Percentiles rank a stretch among this genome's conserved stretches.
Conservation (phyloP, 495 filamentous ascomycete species). For the Trichodelitschia bisporula region DNA sequence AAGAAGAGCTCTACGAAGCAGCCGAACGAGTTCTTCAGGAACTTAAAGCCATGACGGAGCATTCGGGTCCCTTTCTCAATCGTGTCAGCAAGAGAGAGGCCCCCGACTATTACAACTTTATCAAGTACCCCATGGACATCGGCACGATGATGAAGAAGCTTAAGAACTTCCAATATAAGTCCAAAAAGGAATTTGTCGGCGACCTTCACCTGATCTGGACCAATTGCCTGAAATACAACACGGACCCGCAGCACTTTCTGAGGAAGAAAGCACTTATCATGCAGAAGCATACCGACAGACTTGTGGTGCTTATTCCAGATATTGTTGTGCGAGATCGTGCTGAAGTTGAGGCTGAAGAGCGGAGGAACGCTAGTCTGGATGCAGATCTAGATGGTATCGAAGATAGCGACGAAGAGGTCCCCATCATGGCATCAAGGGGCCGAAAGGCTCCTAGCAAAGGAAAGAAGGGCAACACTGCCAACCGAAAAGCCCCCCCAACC, state of each 20-base stretch:
- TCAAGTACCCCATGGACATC: slow-evolving; percentile 95
- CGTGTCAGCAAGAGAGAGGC: slow-evolving; percentile 90
- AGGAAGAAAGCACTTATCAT: slow-evolving; percentile 88
- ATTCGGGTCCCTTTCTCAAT: slow-evolving; percentile 78
- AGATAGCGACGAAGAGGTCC: slow-evolving; percentile 82
- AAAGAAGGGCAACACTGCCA: slow-evolving; percentile 47
- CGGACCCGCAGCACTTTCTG: slow-evolving; percentile 62
- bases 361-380: slow-evolving; percentile 45
- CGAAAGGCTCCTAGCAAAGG: slow-evolving; percentile 68
- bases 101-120: slow-evolving; percentile 83
- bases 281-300: slow-evolving; percentile 87
- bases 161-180: slow-evolving; percentile 64
- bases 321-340: slow-evolving; percentile 72
- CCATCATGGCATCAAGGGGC: slow-evolving; percentile 90
- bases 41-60: slow-evolving; percentile 87
- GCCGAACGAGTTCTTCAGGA: slow-evolving; percentile 89
- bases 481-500: slow-evolving; percentile 40
- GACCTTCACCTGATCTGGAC: slow-evolving; percentile 90
- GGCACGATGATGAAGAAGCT: slow-evolving; percentile 97
- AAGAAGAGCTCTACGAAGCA: slow-evolving; percentile 94
- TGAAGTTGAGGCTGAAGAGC: slow-evolving; percentile 90
- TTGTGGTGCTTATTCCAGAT: slow-evolving; percentile 85
- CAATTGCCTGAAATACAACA: slow-evolving; percentile 91
- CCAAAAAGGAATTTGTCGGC: slow-evolving; percentile 81
- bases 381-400: slow-evolving; percentile 56